Evolutionary conservation across 352 stramenopile genomes (phyloP).

Genomic region (Pythium aquatile): DNA sequence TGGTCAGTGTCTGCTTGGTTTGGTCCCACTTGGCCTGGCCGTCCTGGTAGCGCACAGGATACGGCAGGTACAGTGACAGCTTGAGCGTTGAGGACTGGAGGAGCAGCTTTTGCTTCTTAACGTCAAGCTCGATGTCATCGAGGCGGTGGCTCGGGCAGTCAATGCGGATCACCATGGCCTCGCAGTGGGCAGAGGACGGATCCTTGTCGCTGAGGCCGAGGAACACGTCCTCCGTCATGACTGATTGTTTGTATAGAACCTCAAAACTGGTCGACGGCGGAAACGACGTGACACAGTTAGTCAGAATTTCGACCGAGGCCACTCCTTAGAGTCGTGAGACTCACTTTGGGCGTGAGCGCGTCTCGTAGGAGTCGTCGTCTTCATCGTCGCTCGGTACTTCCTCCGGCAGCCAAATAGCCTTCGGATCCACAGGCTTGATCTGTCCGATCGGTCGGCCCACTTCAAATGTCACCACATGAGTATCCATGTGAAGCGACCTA

Average conservation of each 20-base stretch:
- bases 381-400: conserved; percentile 77
- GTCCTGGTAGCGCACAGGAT: conserved; percentile 68
- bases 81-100: conserved; percentile 66
- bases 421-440: conserved; percentile 55
- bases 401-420: conserved; percentile 70
- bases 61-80: conserved; percentile 65
- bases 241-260: conserved; percentile 83
- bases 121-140: conserved; percentile 79
- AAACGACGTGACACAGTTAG: neutral
- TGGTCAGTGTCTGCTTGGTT: conserved; percentile 40
- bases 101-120: conserved; percentile 76
- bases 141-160: conserved; percentile 58
- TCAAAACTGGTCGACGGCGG: conserved; percentile 42
- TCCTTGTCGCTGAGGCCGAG: conserved; percentile 82
- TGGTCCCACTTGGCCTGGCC: conserved; percentile 74
- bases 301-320: neutral
- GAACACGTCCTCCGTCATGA: conserved; percentile 87
- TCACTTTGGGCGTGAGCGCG: conserved; percentile 42
- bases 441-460: conserved; percentile 69
- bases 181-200: conserved; percentile 74
- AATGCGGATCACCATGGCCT: conserved; percentile 78
- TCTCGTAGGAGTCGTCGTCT: conserved; percentile 66
- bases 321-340: neutral
- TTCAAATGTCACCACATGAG: conserved; percentile 9
- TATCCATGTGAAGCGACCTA: neutral